phyloP scores from a whole-genome alignment of 1,284 basidiomycete species.

The Puccinia novopanici region DNA sequence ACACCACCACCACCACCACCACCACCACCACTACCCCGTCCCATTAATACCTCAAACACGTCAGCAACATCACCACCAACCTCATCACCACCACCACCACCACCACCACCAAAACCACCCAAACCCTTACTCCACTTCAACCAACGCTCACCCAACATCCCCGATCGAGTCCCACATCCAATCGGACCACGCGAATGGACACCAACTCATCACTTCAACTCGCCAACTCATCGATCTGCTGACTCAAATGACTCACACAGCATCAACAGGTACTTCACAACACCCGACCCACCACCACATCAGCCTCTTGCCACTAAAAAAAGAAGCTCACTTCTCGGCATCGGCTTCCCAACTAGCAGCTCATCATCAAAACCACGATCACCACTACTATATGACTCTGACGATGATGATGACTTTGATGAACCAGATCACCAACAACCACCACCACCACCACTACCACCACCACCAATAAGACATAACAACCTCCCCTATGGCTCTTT shows the following conservation, averaged over 20 bases:
- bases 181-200: conserved; percentile 36
- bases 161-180: conserved; percentile 3
- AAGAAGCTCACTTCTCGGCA: background rate
- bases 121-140: background rate
- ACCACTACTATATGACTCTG: conserved; percentile 4
- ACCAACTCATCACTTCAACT: background rate
- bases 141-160: background rate
- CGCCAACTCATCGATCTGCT: conserved; percentile 13
- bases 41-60: no score
- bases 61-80: no score
- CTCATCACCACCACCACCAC: background rate
- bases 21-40: no score
- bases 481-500: background rate
- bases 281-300: background rate
- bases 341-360: background rate
- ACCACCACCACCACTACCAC: background rate
- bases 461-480: background rate
- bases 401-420: conserved; percentile 27
- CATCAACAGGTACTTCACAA: conserved; percentile 1
- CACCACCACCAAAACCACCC: conserved; percentile 2
- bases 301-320: background rate
- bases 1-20: no score
- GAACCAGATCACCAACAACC: background rate
- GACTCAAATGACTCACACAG: conserved; percentile 4
- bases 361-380: background rate